Evolutionary conservation across 148 eudicot species (phyloP).

Genomic region (Heliosperma pusillum): DNA sequence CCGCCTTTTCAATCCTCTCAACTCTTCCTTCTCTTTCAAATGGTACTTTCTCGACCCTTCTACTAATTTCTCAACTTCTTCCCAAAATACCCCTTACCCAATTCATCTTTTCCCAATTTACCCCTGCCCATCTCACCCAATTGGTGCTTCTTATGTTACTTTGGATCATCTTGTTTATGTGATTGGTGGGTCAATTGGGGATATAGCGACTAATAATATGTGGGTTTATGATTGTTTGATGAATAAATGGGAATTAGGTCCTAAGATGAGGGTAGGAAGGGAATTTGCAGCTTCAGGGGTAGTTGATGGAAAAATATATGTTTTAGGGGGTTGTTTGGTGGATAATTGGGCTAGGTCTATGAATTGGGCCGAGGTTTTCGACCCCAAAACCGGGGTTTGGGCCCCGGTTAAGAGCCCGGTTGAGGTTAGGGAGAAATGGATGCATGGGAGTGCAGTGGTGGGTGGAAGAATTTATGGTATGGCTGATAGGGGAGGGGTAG

Average conservation of each 20-base stretch:
- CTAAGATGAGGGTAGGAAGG: conserved; percentile 65
- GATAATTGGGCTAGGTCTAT: conserved; percentile 62
- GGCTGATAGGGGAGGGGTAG: conserved; percentile 94
- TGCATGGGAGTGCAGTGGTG: conserved; percentile 88
- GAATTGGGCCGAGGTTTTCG: conserved; percentile 87
- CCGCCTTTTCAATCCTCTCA: conserved; percentile 39
- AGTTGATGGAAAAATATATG: conserved; percentile 65
- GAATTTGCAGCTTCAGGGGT: conserved; percentile 83
- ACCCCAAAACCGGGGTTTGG: conserved; percentile 58
- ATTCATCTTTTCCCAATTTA: conserved; percentile 32
- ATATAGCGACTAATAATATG: conserved; percentile 35
- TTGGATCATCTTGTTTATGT: conserved; percentile 54
- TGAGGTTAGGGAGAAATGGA: conserved; percentile 75
- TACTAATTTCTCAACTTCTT: neutral
- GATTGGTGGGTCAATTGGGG: conserved; percentile 72
- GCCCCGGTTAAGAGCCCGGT: conserved; percentile 44
- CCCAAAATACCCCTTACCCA: conserved; percentile 16
- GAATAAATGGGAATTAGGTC: conserved; percentile 70
- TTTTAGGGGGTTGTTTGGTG: conserved; percentile 81
- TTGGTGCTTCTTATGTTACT: conserved; percentile 53
- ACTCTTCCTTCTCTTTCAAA: conserved; percentile 40
- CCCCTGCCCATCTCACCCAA: conserved; percentile 41
- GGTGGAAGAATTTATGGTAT: conserved; percentile 68
- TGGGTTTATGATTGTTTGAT: conserved; percentile 67
- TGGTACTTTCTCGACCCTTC: conserved; percentile 56